Evolutionary conservation across 1,284 basidiomycete genomes (phyloP), one percentile per base, ranked within the genome.

Genomic region (Omphalotus olearius): DNA sequence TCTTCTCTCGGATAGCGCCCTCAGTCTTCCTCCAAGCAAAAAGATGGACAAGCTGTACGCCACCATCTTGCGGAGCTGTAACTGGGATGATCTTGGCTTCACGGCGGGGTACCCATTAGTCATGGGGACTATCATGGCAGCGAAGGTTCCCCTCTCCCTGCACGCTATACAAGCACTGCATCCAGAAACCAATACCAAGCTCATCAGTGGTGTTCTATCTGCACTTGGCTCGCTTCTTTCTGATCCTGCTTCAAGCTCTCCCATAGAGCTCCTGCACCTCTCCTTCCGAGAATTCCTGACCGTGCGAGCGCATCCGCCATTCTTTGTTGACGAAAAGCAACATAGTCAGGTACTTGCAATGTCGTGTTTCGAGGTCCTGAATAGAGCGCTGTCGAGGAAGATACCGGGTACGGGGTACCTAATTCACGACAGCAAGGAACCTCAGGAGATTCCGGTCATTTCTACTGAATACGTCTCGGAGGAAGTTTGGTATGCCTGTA

Each of bases 11-110:
- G 41, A 42, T 9, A 30, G 35, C 20, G n/a, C 13, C 13, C 7
- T 25, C 6, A 13, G 35, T 10, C 33, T 46, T 6, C 40, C 37
- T 25, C 45, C 59, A 3, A 54, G 57, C 18, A 20, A 42, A 14
- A 57, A 57, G 39, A 60, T 65, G 59, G 55, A 61, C 38, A 33
- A 50, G 11, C 38, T 62, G 20, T 65, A 64, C 43, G n/a, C 33
- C 13, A 52, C 37, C 2, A 62, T 62, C 16, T 60, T 64, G 20
- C 33, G 51, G n/a, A 30, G 38, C 2, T 63, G 52, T 39, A 44
- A 59, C 30, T 64, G 62, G 62, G 36, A 50, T 3, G 61, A 64
- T 44, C 25, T 47, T 1, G 49, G 53, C 43, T 62, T 64, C 41
- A 57, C 55, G 2, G 53, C 54, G n/a, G 51, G 51, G n/a, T 64